Percentiles rank a stretch among this genome's conserved stretches.
Conservation (phyloP, 2,329 filamentous ascomycete species). For the Botrytis medusae region DNA sequence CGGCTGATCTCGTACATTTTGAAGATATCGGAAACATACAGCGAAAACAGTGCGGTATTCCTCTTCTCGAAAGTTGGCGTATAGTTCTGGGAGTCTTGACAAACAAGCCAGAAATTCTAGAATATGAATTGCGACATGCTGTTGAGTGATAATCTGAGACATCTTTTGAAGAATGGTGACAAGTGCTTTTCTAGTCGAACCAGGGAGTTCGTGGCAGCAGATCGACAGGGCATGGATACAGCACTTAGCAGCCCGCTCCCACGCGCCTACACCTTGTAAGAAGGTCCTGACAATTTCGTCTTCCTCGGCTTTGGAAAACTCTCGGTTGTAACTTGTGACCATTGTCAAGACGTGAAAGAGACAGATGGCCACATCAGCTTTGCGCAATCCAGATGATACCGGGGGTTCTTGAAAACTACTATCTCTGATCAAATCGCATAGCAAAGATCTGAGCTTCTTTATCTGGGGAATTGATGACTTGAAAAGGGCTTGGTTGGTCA, state of each 20-base stretch:
- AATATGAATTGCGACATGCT: constrained; percentile 89
- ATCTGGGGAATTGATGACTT: constrained; percentile 71
- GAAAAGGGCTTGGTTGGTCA: constrained; percentile 88
- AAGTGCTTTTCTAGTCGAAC: constrained; percentile 81
- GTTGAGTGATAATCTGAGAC: constrained; percentile 93
- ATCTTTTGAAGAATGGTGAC: constrained; percentile 88
- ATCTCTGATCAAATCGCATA: constrained; percentile 81
- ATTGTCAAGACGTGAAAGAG: constrained; percentile 85
- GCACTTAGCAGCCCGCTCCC: constrained; percentile 83
- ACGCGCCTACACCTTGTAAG: constrained; percentile 77
- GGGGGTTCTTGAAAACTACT: constrained; percentile 82
- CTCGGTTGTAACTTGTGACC: constrained; percentile 84
- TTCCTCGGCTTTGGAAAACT: constrained; percentile 80
- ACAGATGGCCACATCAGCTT: constrained; percentile 84
- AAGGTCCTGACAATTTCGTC: constrained; percentile 89
- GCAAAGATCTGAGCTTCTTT: constrained; percentile 67
- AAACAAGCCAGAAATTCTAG: constrained; percentile 92
- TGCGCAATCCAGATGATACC: constrained; percentile 72
- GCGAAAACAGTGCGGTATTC: constrained; percentile 94
- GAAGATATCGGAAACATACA: constrained; percentile 90
- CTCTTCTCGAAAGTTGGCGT: constrained; percentile 84
- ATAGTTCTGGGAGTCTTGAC: constrained; percentile 79
- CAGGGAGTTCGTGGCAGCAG: constrained; percentile 90
- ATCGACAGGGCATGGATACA: constrained; percentile 95
- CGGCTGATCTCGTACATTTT: constrained; percentile 73